phyloP scores from a whole-genome alignment of 2,329 filamentous ascomycete genomes.

The Cercospora beticola region DNA sequence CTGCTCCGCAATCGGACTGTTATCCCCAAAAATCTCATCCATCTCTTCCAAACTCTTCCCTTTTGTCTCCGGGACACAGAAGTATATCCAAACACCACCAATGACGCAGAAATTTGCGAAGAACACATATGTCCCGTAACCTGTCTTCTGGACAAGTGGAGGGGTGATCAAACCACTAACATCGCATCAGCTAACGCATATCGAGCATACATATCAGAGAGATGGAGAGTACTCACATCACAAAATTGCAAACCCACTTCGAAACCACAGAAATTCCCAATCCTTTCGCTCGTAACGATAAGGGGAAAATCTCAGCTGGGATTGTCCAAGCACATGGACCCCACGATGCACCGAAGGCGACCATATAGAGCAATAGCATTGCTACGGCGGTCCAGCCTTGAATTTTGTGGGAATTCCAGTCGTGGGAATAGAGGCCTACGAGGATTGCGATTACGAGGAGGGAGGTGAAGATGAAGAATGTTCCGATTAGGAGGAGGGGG shows the following conservation, averaged over 20 bases:
- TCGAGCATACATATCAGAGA: no score
- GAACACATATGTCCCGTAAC: slow-evolving; percentile 60
- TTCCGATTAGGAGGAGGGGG: slow-evolving; percentile 44
- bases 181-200: no score
- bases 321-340: slow-evolving; percentile 36
- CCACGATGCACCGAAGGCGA: slow-evolving; percentile 58
- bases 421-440: slow-evolving; percentile 52
- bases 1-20: slow-evolving; percentile 28
- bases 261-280: slow-evolving; percentile 47
- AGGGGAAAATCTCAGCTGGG: slow-evolving; percentile 63
- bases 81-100: slow-evolving; percentile 53
- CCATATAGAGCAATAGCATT: slow-evolving; percentile 35
- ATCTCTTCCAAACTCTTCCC: slow-evolving; percentile 40
- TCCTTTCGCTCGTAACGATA: slow-evolving; percentile 61
- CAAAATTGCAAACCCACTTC: slow-evolving; percentile 62
- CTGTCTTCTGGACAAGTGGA: slow-evolving; percentile 49
- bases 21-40: slow-evolving; percentile 34
- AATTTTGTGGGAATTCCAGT: slow-evolving; percentile 46
- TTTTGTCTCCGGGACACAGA: slow-evolving; percentile 59
- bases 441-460: slow-evolving; percentile 55
- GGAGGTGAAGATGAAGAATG: slow-evolving; percentile 49
- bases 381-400: slow-evolving; percentile 45
- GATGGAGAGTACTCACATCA: no score
- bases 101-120: slow-evolving; percentile 57
- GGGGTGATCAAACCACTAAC: slow-evolving; percentile 45